These are phyloP conservation scores for Phytophthora quininea DNA, from an alignment of 352 stramenopile species.

Conservation along the genomic window DNA sequence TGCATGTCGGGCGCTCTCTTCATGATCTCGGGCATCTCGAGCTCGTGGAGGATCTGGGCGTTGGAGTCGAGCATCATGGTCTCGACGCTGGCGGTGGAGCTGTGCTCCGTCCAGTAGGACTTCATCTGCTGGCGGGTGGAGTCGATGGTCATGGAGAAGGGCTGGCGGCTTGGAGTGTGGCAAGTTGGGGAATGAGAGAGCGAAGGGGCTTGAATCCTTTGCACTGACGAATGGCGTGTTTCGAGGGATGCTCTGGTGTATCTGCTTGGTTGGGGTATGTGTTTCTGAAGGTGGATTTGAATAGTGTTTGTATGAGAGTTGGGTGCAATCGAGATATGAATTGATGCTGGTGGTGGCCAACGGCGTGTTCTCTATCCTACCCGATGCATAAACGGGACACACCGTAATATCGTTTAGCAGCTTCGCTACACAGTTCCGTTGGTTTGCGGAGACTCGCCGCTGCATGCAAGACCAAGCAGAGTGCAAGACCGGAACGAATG, in stretches of 20 bases:
- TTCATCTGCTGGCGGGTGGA: conserved; percentile 77
- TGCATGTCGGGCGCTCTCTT: conserved; percentile 63
- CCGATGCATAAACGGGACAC: conserved; percentile 6
- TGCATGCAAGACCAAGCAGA: neutral
- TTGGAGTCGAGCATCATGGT: conserved; percentile 90
- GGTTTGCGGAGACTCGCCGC: conserved; percentile 9
- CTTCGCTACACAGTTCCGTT: conserved; percentile 6
- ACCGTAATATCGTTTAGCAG: conserved; percentile 6
- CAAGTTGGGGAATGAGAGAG: conserved; percentile 30
- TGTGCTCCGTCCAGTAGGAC: conserved; percentile 81
- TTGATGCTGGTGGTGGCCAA: conserved; percentile 5
- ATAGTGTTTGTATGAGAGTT: no score
- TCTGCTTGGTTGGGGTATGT: neutral
- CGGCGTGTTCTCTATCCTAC: conserved; percentile 21
- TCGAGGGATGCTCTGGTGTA: conserved; percentile 5
- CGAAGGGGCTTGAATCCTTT: conserved; percentile 18
- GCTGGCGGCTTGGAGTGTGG: conserved; percentile 16
- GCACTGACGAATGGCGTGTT: conserved; percentile 33
- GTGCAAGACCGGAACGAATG: neutral
- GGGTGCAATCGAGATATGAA: no score
- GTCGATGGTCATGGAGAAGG: conserved; percentile 47
- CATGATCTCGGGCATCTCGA: conserved; percentile 82
- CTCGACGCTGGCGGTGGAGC: conserved; percentile 63
- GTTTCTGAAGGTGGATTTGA: neutral
- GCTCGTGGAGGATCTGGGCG: conserved; percentile 70